These are phyloP conservation scores for Marsdenia floribunda DNA, from an alignment of 257 asterid species.

Conservation along the genomic window DNA sequence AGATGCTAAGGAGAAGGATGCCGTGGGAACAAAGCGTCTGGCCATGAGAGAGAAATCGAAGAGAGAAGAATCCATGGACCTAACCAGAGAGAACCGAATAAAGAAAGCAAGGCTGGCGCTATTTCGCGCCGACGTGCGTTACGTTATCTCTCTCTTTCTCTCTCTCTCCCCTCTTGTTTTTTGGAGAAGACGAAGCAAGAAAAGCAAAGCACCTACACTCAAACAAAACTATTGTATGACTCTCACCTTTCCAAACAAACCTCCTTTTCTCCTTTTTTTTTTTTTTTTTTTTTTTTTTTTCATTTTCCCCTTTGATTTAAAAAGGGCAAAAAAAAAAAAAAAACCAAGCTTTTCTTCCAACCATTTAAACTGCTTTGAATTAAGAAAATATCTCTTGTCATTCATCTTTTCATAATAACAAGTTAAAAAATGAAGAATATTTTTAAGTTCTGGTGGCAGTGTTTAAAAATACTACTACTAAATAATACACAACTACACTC, in stretches of 20 bases:
- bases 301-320: not conserved
- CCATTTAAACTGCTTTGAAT: too few species aligned
- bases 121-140: conserved; percentile 24
- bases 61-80: conserved; percentile 28
- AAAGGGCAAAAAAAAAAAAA: too few species aligned
- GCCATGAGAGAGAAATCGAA: conserved; percentile 20
- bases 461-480: too few species aligned
- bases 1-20: conserved; percentile 22
- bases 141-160: conserved; percentile 10
- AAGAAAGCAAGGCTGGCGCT: conserved; percentile 20
- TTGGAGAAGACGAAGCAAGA: conserved; percentile 30
- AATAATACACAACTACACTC: too few species aligned
- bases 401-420: too few species aligned
- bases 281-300: not conserved
- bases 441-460: too few species aligned
- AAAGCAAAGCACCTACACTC: conserved; percentile 10
- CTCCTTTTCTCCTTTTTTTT: not conserved
- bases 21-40: conserved; percentile 28
- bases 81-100: conserved; percentile 12
- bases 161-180: conserved; percentile 7
- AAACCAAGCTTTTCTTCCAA: too few species aligned
- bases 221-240: conserved; percentile 1
- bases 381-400: too few species aligned
- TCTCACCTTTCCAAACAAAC: not conserved
- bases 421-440: too few species aligned